phyloP scores from a whole-genome alignment of 2,329 filamentous ascomycete species.

The Fusarium subtropicale region DNA sequence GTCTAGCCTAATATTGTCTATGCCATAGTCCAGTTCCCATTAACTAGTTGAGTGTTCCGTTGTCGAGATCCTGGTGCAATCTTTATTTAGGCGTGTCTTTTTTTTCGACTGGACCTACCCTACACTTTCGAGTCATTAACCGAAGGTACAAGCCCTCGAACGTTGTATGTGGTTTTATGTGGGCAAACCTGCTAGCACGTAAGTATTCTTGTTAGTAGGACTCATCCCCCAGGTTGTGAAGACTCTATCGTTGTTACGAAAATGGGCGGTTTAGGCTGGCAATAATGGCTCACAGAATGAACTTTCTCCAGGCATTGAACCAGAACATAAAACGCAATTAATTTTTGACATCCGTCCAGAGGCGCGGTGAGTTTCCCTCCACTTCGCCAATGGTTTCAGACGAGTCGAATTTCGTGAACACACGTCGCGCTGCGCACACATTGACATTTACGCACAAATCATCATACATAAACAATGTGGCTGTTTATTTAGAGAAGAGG shows the following conservation, averaged over 20 bases:
- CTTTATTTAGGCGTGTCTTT: not conserved
- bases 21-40: not conserved
- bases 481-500: too few species aligned
- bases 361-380: too few species aligned
- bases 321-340: too few species aligned
- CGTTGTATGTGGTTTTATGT: rapidly evolving
- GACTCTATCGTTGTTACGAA: too few species aligned
- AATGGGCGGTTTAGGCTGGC: rapidly evolving
- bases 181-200: not conserved
- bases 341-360: too few species aligned
- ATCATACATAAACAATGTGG: too few species aligned
- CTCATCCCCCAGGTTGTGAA: not conserved
- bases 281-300: too few species aligned
- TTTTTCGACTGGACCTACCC: not conserved
- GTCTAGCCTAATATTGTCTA: not conserved
- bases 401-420: too few species aligned
- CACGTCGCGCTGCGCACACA: too few species aligned
- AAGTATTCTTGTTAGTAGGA: not conserved
- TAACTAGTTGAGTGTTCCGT: not conserved
- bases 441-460: too few species aligned
- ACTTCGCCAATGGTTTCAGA: too few species aligned
- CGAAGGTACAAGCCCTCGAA: not conserved
- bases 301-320: too few species aligned
- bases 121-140: rapidly evolving
- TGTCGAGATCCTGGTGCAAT: not conserved